These are phyloP conservation scores for Ophiosphaerella korrae DNA, from an alignment of 2,329 filamentous ascomycete genomes.

Conservation along the genomic window DNA sequence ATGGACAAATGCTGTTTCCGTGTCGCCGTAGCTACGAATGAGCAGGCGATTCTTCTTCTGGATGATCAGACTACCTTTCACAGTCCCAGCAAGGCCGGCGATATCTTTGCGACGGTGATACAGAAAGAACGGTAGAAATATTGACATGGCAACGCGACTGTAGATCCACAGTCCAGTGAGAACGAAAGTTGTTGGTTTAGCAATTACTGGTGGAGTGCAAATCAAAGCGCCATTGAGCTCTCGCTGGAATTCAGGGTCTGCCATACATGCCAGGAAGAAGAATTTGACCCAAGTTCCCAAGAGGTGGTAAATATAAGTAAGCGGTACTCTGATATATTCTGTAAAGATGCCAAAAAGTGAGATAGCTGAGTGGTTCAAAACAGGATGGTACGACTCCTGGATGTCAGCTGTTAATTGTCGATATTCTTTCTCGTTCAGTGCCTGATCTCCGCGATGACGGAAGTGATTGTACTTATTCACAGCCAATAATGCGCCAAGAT, in stretches of 20 bases:
- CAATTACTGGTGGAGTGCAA: conserved; percentile 41
- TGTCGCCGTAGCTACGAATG: conserved; percentile 56
- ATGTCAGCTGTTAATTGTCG: conserved; percentile 41
- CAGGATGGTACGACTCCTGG: conserved; percentile 36
- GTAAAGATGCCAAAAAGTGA: conserved; percentile 31
- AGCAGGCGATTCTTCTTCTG: conserved; percentile 54
- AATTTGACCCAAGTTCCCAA: conserved; percentile 55
- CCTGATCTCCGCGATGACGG: conserved; percentile 26
- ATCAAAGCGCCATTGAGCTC: conserved; percentile 55
- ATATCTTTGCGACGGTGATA: conserved; percentile 57
- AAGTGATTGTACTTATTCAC: conserved; percentile 43
- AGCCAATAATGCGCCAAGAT: conserved; percentile 52
- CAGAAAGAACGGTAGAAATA: conserved; percentile 54
- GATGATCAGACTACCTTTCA: conserved; percentile 55
- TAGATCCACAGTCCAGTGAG: conserved; percentile 58
- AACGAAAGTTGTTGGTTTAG: conserved; percentile 47
- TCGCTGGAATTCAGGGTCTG: conserved; percentile 58
- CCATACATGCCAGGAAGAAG: conserved; percentile 56
- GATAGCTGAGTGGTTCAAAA: conserved; percentile 34
- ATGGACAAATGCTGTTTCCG: conserved; percentile 58
- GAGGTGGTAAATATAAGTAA: conserved; percentile 51
- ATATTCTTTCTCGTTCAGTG: conserved; percentile 36
- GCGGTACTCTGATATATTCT: conserved; percentile 38
- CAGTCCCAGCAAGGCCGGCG: conserved; percentile 54
- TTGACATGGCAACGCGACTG: conserved; percentile 51